phyloP scores from a whole-genome alignment of 208 protist genomes.

The Acanthamoeba culbertsoni region DNA sequence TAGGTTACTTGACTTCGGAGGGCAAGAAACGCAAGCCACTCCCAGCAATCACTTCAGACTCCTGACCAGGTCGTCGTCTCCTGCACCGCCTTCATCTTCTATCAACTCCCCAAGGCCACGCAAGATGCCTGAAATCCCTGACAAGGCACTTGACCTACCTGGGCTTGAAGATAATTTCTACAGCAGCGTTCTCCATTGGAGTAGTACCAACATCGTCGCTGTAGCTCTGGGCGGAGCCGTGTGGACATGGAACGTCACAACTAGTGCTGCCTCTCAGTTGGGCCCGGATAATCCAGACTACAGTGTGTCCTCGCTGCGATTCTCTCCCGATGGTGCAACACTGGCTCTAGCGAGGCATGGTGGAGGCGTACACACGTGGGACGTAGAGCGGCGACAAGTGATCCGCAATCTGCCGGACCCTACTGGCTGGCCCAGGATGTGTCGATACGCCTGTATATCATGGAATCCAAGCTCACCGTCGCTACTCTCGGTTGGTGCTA shows the following conservation, averaged over 20 bases:
- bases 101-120: not conserved
- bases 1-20: not conserved
- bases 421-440: conserved; percentile 86
- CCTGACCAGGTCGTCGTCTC: not conserved
- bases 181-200: conserved; percentile 89
- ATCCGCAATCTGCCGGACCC: conserved; percentile 90
- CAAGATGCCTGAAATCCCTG: not conserved
- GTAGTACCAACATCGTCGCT: conserved; percentile 79
- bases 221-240: conserved; percentile 79
- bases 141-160: conserved; percentile 43
- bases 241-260: conserved; percentile 82
- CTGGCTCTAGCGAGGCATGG: conserved; percentile 82
- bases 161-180: conserved; percentile 88
- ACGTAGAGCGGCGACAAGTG: conserved; percentile 68
- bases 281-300: conserved; percentile 57
- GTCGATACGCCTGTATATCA: conserved; percentile 92
- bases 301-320: conserved; percentile 64
- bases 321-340: conserved; percentile 28
- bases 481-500: conserved; percentile 65
- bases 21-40: not conserved
- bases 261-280: no score
- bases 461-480: conserved; percentile 80
- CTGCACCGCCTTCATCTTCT: not conserved
- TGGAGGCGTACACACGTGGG: conserved; percentile 83
- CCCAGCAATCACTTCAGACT: not conserved